Evolutionary conservation across 1,284 basidiomycete genomes (phyloP).

Genomic region (Ustilago cynodontis): DNA sequence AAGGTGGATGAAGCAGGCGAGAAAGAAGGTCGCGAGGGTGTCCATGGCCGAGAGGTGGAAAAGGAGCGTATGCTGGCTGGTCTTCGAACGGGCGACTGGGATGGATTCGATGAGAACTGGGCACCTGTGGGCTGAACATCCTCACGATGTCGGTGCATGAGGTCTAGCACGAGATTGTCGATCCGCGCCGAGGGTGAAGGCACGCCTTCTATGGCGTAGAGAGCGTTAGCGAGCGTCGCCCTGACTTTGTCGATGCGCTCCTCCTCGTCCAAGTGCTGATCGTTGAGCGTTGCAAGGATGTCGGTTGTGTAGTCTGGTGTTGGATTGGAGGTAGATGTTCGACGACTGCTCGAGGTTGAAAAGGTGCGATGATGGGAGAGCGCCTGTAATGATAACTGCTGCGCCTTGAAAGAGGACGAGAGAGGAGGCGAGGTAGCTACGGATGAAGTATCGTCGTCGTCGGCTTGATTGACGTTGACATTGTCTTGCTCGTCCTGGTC

Average conservation of each 20-base stretch:
- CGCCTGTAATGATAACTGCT: slow-evolving; percentile 48
- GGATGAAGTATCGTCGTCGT: slow-evolving; percentile 35
- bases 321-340: slow-evolving; percentile 37
- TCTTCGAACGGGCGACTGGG: slow-evolving; percentile 49
- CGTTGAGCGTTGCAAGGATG: slow-evolving; percentile 52
- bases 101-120: slow-evolving; percentile 41
- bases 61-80: slow-evolving; percentile 55
- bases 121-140: slow-evolving; percentile 54
- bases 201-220: slow-evolving; percentile 51
- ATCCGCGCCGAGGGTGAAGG: slow-evolving; percentile 51
- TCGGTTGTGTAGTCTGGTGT: slow-evolving; percentile 29
- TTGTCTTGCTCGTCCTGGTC: neutral
- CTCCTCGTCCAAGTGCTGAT: slow-evolving; percentile 55
- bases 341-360: slow-evolving; percentile 36
- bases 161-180: slow-evolving; percentile 60
- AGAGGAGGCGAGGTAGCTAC: slow-evolving; percentile 48
- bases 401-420: slow-evolving; percentile 52
- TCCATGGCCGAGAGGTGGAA: slow-evolving; percentile 57
- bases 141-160: slow-evolving; percentile 63
- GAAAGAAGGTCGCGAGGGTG: slow-evolving; percentile 48
- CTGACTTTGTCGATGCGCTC: slow-evolving; percentile 61
- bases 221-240: slow-evolving; percentile 40
- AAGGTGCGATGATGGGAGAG: slow-evolving; percentile 40
- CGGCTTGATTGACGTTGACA: slow-evolving; percentile 10
- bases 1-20: slow-evolving; percentile 43